Percentiles rank a stretch among this genome's conserved stretches.
Evolutionary conservation across 305 asterid species (phyloP).

Genomic region (Fraxinus greggii): DNA sequence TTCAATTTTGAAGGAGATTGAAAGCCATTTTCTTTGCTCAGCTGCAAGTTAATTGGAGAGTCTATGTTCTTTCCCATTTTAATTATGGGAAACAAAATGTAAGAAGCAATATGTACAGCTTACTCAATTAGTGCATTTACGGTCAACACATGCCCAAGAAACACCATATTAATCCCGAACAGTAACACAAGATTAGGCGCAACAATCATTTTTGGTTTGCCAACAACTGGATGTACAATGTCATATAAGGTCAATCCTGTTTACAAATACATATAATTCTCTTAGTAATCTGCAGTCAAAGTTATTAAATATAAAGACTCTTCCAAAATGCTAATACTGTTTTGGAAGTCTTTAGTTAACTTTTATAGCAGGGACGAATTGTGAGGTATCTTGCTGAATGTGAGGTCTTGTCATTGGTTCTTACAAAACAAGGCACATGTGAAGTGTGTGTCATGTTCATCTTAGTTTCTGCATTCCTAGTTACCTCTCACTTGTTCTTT

Average conservation of each 20-base stretch:
- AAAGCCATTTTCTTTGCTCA: not conserved
- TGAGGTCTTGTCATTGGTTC: conserved; percentile 9
- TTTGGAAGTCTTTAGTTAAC: not conserved
- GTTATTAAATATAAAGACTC: not conserved
- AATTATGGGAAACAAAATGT: not conserved
- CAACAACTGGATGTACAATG: not conserved
- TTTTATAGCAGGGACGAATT: not conserved
- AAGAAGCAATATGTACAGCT: not conserved
- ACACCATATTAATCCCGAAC: not conserved
- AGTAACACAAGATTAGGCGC: not conserved
- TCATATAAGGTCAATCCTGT: conserved; percentile 1
- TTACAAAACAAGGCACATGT: not conserved
- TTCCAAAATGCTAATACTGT: not conserved
- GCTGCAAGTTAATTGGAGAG: conserved; percentile 10
- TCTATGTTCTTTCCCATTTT: not conserved
- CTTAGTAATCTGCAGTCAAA: not conserved
- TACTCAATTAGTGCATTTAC: not conserved
- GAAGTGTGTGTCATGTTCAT: conserved; percentile 10
- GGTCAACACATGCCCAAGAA: not conserved
- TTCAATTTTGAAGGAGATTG: not conserved
- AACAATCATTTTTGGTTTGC: not conserved
- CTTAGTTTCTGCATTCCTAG: not conserved
- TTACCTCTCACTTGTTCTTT: conserved; percentile 14
- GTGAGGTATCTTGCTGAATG: not conserved
- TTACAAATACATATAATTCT: not conserved